phyloP scores from a whole-genome alignment of 352 stramenopile genomes.

The Globisporangium acanthophoron region DNA sequence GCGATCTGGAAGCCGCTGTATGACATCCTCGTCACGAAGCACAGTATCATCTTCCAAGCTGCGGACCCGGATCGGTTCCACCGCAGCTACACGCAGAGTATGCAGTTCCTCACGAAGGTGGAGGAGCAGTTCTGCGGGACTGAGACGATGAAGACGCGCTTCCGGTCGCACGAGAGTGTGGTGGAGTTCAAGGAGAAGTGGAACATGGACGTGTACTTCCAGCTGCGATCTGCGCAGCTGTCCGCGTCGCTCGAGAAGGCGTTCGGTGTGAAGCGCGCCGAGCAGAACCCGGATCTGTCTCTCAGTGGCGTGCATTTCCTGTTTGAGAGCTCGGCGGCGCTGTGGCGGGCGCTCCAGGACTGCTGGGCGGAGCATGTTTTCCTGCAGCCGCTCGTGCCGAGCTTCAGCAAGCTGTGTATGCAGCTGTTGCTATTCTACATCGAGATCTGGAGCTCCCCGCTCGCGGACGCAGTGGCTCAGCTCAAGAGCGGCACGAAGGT shows the following conservation, averaged over 20 bases:
- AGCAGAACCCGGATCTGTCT: slow-evolving; percentile 11
- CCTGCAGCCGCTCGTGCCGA: slow-evolving; percentile 44
- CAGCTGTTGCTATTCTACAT: slow-evolving; percentile 66
- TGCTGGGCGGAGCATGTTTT: slow-evolving; percentile 64
- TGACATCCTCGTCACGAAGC: slow-evolving; percentile 58
- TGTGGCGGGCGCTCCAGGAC: slow-evolving; percentile 44
- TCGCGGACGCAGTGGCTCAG: slow-evolving; percentile 34
- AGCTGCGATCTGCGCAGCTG: slow-evolving; percentile 61
- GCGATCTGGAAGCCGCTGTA: slow-evolving; percentile 78
- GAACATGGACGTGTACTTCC: slow-evolving; percentile 88
- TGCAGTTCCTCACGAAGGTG: slow-evolving; percentile 55
- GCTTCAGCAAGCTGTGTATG: slow-evolving; percentile 65
- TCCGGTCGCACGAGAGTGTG: slow-evolving; percentile 65
- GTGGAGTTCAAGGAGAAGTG: slow-evolving; percentile 84
- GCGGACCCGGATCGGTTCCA: slow-evolving; percentile 77
- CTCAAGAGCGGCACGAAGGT: slow-evolving; percentile 44
- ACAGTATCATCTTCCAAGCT: slow-evolving; percentile 78
- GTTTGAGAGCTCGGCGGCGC: slow-evolving; percentile 43
- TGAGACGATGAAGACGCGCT: slow-evolving; percentile 51
- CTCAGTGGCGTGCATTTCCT: slow-evolving; percentile 17
- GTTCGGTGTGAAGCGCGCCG: slow-evolving; percentile 31
- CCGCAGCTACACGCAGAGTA: slow-evolving; percentile 75
- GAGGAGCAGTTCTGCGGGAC: slow-evolving; percentile 53
- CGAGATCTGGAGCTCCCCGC: slow-evolving; percentile 41
- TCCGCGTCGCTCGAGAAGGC: slow-evolving; percentile 40